Evolutionary conservation across 2,329 filamentous ascomycete species (phyloP), one percentile per base, ranked within the genome.

Genomic region (Paecilomyces formosus): DNA sequence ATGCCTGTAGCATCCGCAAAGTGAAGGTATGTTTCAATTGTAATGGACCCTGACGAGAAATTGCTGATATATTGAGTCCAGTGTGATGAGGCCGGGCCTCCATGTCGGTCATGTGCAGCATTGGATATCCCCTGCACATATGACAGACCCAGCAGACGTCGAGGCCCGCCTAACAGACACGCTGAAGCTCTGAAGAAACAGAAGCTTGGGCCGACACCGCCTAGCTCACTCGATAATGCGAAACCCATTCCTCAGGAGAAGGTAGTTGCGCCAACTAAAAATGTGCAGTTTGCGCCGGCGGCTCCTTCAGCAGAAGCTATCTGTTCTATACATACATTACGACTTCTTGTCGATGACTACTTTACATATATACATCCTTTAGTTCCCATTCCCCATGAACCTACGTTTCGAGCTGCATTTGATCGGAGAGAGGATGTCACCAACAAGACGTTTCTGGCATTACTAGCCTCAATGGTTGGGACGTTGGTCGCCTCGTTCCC

Each of bases 41-140:
- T 56, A 51, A 39, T 24, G 21, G 50, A 35, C 39, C 51, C 13
- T 50, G 31, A 49, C 6, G 21, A 55, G 45, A 60, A 61, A 18
- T 8, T 39, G 13, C 39, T 45, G 28, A 52, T 21, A 30, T 58
- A 9, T 24, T 58, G 54, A 35, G 31, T 53, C 55, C 61, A 87
- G 82, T 88, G 86, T 73, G 85, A 88, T 68, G 83, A 86, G 65
- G 79, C 79, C 49, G 85, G 85, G n/a, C 84, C 84, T 28, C 85
- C 86, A 53, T 88, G 86, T 74, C 78, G 82, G 68, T 85, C 85
- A 53, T 88, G 86, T 71, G 78, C 82, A 50, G 81, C 82, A 56
- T 77, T 88, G 62, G 84, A 87, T 61, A 87, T 88, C 54, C 84
- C 84, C 26, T 88, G 86, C 69, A 88, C 85, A 58, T 88, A 86